Evolutionary conservation across 2,329 filamentous ascomycete species (phyloP).

Genomic region (Claviceps africana): DNA sequence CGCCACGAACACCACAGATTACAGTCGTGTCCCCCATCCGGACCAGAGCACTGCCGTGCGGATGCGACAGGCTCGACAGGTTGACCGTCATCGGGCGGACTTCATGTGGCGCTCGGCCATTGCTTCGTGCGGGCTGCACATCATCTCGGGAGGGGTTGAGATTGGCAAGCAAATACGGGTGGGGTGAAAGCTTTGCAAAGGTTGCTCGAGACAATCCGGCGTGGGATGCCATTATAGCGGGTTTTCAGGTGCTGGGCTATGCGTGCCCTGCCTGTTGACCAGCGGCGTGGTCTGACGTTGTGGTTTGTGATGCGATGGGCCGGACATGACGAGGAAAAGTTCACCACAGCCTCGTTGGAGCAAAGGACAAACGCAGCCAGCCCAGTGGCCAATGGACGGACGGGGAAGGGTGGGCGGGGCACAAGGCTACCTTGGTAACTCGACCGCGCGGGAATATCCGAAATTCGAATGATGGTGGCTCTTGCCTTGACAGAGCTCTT

Average conservation of each 20-base stretch:
- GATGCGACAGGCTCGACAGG: slow-evolving; percentile 71
- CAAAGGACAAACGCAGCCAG: not conserved
- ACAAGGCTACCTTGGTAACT: not conserved
- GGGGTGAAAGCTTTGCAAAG: slow-evolving; percentile 80
- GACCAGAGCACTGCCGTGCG: slow-evolving; percentile 80
- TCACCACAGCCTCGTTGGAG: slow-evolving; percentile 1
- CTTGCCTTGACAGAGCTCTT: too few relatives aligned
- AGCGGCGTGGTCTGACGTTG: not conserved
- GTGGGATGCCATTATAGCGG: slow-evolving; percentile 16
- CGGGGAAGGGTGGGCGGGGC: not conserved
- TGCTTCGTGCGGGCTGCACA: slow-evolving; percentile 52
- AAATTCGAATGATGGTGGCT: too few relatives aligned
- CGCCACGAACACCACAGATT: slow-evolving; percentile 83
- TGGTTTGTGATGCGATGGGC: not conserved
- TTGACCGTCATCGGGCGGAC: slow-evolving; percentile 65
- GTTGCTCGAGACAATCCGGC: slow-evolving; percentile 44
- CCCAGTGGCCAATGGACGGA: not conserved
- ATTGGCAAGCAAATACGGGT: slow-evolving; percentile 80
- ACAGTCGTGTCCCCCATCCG: slow-evolving; percentile 80
- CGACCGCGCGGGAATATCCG: too few relatives aligned
- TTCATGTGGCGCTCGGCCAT: slow-evolving; percentile 59
- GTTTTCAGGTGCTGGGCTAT: not conserved
- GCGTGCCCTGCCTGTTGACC: not conserved
- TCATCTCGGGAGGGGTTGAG: slow-evolving; percentile 47
- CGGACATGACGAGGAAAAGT: slow-evolving; percentile 1